Evolutionary conservation across 1,284 basidiomycete genomes (phyloP).

Genomic region (Pseudomicrostroma phylloplanum): DNA sequence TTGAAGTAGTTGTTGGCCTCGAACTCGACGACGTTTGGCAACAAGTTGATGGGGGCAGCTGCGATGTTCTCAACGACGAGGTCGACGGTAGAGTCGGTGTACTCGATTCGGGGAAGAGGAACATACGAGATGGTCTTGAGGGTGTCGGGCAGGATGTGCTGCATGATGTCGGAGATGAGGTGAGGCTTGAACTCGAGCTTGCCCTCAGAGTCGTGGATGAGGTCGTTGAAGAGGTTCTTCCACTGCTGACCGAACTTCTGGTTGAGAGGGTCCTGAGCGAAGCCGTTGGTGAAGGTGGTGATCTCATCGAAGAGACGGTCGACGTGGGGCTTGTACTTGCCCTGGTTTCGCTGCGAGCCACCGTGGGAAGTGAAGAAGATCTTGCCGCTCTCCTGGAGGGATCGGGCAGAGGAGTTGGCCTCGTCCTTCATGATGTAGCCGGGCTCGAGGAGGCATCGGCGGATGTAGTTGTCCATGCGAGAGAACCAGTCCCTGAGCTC

Average conservation of each 20-base stretch:
- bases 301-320: slow-evolving; percentile 70
- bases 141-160: slow-evolving; percentile 72
- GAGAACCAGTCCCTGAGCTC: slow-evolving; percentile 72
- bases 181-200: slow-evolving; percentile 72
- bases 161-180: slow-evolving; percentile 76
- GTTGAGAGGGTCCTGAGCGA: slow-evolving; percentile 79
- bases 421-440: slow-evolving; percentile 80
- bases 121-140: slow-evolving; percentile 68
- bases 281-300: slow-evolving; percentile 70
- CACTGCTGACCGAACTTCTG: slow-evolving; percentile 73
- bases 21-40: slow-evolving; percentile 65
- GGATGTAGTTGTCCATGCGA: slow-evolving; percentile 56
- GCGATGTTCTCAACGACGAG: slow-evolving; percentile 83
- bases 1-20: slow-evolving; percentile 78
- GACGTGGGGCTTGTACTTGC: slow-evolving; percentile 77
- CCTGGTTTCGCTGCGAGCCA: slow-evolving; percentile 52
- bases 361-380: slow-evolving; percentile 40
- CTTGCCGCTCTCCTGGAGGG: slow-evolving; percentile 38
- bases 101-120: slow-evolving; percentile 60
- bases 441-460: slow-evolving; percentile 69
- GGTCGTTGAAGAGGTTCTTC: slow-evolving; percentile 71
- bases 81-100: slow-evolving; percentile 54
- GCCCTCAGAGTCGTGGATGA: slow-evolving; percentile 60
- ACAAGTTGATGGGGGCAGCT: slow-evolving; percentile 65
- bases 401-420: slow-evolving; percentile 57